These are phyloP conservation scores for Podospora pseudopauciseta DNA, from an alignment of 495 filamentous ascomycete genomes.

Conservation along the genomic window DNA sequence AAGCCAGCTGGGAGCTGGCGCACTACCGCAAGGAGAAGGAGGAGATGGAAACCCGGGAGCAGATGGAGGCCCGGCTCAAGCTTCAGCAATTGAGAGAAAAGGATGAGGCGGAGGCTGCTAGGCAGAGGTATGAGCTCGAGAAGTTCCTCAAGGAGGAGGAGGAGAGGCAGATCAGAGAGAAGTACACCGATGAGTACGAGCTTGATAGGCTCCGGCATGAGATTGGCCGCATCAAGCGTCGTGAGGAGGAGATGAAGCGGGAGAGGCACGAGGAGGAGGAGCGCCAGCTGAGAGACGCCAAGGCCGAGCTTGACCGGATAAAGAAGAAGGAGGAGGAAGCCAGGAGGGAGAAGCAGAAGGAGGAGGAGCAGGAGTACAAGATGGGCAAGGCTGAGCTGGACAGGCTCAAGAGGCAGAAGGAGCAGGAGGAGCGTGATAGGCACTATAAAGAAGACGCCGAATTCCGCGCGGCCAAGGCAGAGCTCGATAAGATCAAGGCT, in stretches of 20 bases:
- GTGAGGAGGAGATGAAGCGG: constrained; percentile 33
- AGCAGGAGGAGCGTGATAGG: constrained; percentile 42
- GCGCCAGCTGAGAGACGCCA: constrained; percentile 32
- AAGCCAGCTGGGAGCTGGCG: constrained; percentile 8
- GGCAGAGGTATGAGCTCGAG: constrained; percentile 43
- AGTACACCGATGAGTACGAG: constrained; percentile 32
- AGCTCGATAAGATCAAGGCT: constrained; percentile 41
- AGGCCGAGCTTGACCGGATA: constrained; percentile 43
- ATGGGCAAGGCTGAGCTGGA: constrained; percentile 23
- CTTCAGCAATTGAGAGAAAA: constrained; percentile 11
- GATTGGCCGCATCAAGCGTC: constrained; percentile 24
- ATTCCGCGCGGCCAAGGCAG: constrained; percentile 45
- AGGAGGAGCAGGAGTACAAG: constrained; percentile 36
- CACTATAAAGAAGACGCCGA: constrained; percentile 41
- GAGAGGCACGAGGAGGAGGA: constrained; percentile 26
- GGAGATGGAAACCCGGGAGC: constrained; percentile 22
- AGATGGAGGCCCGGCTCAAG: constrained; percentile 14
- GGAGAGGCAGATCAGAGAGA: constrained; percentile 31
- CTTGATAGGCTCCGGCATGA: constrained; percentile 28
- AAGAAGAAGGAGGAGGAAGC: constrained; percentile 37
- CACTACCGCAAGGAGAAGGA: constrained; percentile 7
- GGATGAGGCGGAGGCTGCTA: constrained; percentile 43
- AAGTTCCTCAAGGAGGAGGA: constrained; percentile 44
- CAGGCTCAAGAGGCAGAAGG: constrained; percentile 31
- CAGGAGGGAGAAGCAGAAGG: constrained; percentile 31